Evolutionary conservation across 495 filamentous ascomycete species (phyloP).

Genomic region (Podospora bellae-mahoneyi): DNA sequence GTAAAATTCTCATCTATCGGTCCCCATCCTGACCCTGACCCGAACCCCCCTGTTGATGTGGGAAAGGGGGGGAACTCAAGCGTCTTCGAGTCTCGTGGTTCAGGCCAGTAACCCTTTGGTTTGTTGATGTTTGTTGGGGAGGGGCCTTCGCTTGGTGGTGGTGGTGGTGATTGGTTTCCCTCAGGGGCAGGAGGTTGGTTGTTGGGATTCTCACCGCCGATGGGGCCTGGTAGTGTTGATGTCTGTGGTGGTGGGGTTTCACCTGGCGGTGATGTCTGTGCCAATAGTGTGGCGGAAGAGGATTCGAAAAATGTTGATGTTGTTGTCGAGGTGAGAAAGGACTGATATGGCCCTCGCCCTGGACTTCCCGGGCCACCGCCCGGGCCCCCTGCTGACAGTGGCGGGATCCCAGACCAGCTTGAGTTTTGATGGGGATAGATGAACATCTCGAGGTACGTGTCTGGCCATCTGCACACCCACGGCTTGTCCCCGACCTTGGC

Average conservation of each 20-base stretch:
- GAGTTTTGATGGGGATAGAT: slow-evolving; percentile 68
- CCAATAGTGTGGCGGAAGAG: slow-evolving; percentile 14
- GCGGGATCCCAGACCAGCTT: slow-evolving; percentile 28
- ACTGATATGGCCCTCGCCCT: neutral
- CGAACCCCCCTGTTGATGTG: neutral
- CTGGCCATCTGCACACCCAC: slow-evolving; percentile 89
- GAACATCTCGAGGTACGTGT: slow-evolving; percentile 74
- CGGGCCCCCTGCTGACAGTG: slow-evolving; percentile 6
- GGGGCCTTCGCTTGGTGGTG: neutral
- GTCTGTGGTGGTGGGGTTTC: neutral
- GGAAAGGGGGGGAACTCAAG: slow-evolving; percentile 14
- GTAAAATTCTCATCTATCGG: slow-evolving; percentile 20
- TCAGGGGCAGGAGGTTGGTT: neutral
- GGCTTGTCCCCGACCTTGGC: slow-evolving; percentile 62
- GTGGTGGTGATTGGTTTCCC: neutral
- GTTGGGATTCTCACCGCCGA: neutral
- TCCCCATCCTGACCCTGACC: neutral
- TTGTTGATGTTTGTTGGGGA: neutral
- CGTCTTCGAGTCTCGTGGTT: slow-evolving; percentile 10
- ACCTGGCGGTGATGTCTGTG: neutral
- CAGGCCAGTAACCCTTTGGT: slow-evolving; percentile 7
- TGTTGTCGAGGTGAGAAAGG: neutral
- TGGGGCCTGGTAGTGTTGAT: neutral
- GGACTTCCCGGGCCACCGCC: neutral
- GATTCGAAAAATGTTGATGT: slow-evolving; percentile 5